A percentile compares a stretch with the other conserved stretches of the same genome.
These are phyloP conservation scores for Mycena belliarum DNA, from an alignment of 768 basidiomycete genomes.

Conservation along the genomic window DNA sequence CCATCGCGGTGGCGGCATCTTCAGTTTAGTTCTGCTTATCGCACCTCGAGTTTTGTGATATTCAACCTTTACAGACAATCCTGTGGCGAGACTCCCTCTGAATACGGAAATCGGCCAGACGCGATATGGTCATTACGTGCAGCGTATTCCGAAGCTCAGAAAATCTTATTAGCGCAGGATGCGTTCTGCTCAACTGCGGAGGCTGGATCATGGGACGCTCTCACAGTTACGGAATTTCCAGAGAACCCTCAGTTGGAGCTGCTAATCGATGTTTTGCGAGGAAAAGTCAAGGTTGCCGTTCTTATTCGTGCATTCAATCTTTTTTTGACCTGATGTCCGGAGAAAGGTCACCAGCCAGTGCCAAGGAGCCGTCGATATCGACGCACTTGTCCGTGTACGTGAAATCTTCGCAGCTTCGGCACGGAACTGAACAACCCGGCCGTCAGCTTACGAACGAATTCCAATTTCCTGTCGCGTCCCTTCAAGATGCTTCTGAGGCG, in stretches of 20 bases:
- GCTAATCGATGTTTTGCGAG: constrained; percentile 81
- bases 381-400: constrained; percentile 65
- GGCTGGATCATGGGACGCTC: constrained; percentile 42
- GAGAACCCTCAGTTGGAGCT: constrained; percentile 74
- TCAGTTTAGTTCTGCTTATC: constrained; percentile 53
- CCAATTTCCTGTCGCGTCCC: constrained; percentile 76
- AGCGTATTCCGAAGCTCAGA: constrained; percentile 77
- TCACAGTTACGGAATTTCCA: constrained; percentile 63
- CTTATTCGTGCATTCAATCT: background rate
- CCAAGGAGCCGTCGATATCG: constrained; percentile 74
- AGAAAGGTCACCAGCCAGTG: constrained; percentile 64
- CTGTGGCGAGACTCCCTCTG: constrained; percentile 54
- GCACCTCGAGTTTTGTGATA: background rate
- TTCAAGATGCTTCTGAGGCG: constrained; percentile 88
- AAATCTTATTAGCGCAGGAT: constrained; percentile 70
- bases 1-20: constrained; percentile 77
- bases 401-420: background rate
- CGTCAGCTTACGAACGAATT: constrained; percentile 87
- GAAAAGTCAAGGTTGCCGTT: constrained; percentile 71
- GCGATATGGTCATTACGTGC: constrained; percentile 73
- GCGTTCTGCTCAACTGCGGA: constrained; percentile 67
- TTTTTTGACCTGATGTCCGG: background rate
- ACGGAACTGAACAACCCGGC: background rate
- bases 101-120: constrained; percentile 72
- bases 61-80: constrained; percentile 46